Evolutionary conservation across 2,329 filamentous ascomycete species (phyloP).

Genomic region (Epichloe sibirici): DNA sequence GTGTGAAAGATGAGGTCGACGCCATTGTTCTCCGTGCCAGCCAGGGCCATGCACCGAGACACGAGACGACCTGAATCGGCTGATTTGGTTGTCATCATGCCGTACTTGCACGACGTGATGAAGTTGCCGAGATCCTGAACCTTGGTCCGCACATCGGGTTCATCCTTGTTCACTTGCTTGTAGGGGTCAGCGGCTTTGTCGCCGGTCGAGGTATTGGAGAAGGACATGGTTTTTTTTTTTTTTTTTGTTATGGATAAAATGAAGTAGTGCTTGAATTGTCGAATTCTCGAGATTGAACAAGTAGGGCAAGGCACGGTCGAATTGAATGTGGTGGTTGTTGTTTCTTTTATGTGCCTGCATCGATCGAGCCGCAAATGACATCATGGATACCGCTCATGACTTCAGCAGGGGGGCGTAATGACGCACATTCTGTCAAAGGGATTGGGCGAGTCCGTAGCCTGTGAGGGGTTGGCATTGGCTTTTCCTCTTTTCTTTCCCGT

Average conservation of each 20-base stretch:
- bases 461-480: too few species aligned
- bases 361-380: background rate
- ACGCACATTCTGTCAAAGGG: too few species aligned
- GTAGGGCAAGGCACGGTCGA: fast-evolving
- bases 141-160: conserved; percentile 57
- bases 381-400: background rate
- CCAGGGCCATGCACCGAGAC: conserved; percentile 78
- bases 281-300: too few species aligned
- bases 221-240: conserved; percentile 21
- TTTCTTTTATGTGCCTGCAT: background rate
- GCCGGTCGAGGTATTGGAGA: conserved; percentile 46
- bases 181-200: conserved; percentile 63
- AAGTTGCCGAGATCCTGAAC: conserved; percentile 62
- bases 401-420: background rate
- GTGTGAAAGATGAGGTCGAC: conserved; percentile 83
- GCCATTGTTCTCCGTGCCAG: conserved; percentile 66
- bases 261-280: too few species aligned
- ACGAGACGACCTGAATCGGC: conserved; percentile 52
- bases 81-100: conserved; percentile 76
- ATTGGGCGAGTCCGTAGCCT: too few species aligned
- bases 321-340: background rate
- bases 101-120: conserved; percentile 63
- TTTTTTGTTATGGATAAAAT: background rate
- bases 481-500: too few species aligned
- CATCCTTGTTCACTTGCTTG: conserved; percentile 58